A percentile compares a stretch with the other conserved stretches of the same genome.
These are phyloP conservation scores for Ceriops zippeliana DNA, from an alignment of 345 rosid genomes.

Conservation along the genomic window DNA sequence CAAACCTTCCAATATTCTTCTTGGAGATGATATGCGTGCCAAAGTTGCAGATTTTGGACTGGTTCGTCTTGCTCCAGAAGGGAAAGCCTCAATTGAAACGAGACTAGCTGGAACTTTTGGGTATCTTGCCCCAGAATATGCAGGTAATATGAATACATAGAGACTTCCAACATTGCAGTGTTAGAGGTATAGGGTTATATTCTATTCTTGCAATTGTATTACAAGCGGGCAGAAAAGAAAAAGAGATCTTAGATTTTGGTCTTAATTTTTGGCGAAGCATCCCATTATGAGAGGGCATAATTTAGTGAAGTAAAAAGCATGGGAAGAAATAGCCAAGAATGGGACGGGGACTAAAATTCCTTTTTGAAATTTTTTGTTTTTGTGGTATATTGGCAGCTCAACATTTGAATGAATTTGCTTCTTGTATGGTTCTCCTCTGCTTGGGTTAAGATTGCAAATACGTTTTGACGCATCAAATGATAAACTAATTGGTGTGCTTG, in stretches of 20 bases:
- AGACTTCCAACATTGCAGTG: neutral
- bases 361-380: neutral
- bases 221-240: neutral
- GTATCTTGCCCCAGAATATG: neutral
- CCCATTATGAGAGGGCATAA: neutral
- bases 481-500: too few species aligned
- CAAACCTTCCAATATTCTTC: neutral
- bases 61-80: constrained; percentile 6
- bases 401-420: neutral
- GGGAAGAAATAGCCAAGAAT: neutral
- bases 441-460: too few species aligned
- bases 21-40: constrained; percentile 3
- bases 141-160: neutral
- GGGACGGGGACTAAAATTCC: neutral
- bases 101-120: constrained; percentile 4
- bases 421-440: neutral
- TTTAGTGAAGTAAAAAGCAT: neutral
- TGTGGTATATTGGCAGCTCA: neutral
- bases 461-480: too few species aligned
- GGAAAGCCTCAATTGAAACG: constrained; percentile 1
- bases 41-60: neutral
- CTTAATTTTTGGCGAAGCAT: neutral
- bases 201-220: neutral
- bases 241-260: neutral
- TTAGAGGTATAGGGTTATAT: too few species aligned